A percentile compares a stretch with the other conserved stretches of the same genome.
Evolutionary conservation across 768 basidiomycete species (phyloP).

Genomic region (Boletales sp.): DNA sequence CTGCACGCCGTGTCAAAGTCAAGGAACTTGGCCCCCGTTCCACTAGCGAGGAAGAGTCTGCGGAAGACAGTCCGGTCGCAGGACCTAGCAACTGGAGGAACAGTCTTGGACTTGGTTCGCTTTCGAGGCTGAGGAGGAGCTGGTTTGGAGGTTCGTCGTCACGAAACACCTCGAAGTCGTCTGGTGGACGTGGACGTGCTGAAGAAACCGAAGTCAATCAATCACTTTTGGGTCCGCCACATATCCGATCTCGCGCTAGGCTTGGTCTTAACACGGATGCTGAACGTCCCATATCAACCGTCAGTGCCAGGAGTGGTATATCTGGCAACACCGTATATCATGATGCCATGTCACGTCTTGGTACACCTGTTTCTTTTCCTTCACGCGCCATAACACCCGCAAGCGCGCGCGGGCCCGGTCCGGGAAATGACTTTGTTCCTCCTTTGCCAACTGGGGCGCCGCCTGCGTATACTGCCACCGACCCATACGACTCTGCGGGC

Average conservation of each 20-base stretch:
- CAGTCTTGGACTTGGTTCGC: conserved; percentile 45
- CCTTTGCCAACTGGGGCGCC: conserved; percentile 25
- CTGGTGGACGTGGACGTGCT: conserved; percentile 17
- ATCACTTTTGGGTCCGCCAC: conserved; percentile 30
- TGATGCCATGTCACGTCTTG: conserved; percentile 51
- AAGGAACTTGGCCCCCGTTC: conserved; percentile 29
- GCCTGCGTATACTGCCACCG: conserved; percentile 28
- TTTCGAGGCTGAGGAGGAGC: conserved; percentile 50
- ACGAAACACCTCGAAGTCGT: conserved; percentile 28
- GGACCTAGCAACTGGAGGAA: conserved; percentile 32
- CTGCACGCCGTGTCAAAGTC: conserved; percentile 39
- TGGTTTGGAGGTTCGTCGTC: conserved; percentile 50
- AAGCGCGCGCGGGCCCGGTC: conserved; percentile 19
- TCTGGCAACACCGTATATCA: conserved; percentile 60
- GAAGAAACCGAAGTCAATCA: conserved; percentile 50
- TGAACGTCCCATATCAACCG: conserved; percentile 53
- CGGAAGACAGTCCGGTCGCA: conserved; percentile 17
- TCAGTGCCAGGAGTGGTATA: conserved; percentile 50
- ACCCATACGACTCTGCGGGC: conserved; percentile 28
- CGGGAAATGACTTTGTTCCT: conserved; percentile 6
- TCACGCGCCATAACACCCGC: conserved; percentile 48
- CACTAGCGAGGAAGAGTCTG: conserved; percentile 17
- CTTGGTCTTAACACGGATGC: conserved; percentile 39
- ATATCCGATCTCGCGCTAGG: conserved; percentile 26
- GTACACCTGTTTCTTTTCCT: conserved; percentile 40